These are phyloP conservation scores for Talaromyces funiculosus DNA, from an alignment of 2,329 filamentous ascomycete species.

Conservation along the genomic window DNA sequence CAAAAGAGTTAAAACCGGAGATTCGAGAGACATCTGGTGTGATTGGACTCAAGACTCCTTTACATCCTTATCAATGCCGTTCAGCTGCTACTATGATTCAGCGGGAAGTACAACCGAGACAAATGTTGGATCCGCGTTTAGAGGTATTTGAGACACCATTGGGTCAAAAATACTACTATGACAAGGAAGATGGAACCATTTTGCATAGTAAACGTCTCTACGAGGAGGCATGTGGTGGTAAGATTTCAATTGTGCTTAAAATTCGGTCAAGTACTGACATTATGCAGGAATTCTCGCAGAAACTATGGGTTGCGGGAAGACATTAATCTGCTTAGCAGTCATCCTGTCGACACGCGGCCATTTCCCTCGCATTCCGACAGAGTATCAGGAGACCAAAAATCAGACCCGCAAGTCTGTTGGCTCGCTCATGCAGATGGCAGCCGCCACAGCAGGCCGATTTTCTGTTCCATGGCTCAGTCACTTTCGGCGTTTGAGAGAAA, in stretches of 20 bases:
- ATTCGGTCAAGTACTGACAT: too few relatives aligned
- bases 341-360: conserved; percentile 71
- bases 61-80: conserved; percentile 74
- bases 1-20: conserved; percentile 12
- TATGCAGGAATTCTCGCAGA: conserved; percentile 41
- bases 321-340: conserved; percentile 72
- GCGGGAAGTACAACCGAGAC: conserved; percentile 62
- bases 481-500: conserved; percentile 49
- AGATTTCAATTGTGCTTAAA: not conserved
- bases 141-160: conserved; percentile 55
- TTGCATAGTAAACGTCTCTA: conserved; percentile 65
- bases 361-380: conserved; percentile 59
- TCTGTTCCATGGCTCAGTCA: conserved; percentile 66
- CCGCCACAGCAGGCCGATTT: conserved; percentile 60
- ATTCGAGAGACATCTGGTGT: conserved; percentile 21
- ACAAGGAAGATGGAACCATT: conserved; percentile 58
- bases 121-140: conserved; percentile 68
- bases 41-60: conserved; percentile 46
- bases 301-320: conserved; percentile 66
- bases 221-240: conserved; percentile 68
- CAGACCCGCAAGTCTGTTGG: conserved; percentile 48
- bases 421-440: conserved; percentile 69
- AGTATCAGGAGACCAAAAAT: conserved; percentile 47
- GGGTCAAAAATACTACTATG: conserved; percentile 63
- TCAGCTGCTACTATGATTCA: conserved; percentile 81